These are phyloP conservation scores for Rhododendron mucronatum DNA, from an alignment of 148 eudicot species.

Conservation along the genomic window DNA sequence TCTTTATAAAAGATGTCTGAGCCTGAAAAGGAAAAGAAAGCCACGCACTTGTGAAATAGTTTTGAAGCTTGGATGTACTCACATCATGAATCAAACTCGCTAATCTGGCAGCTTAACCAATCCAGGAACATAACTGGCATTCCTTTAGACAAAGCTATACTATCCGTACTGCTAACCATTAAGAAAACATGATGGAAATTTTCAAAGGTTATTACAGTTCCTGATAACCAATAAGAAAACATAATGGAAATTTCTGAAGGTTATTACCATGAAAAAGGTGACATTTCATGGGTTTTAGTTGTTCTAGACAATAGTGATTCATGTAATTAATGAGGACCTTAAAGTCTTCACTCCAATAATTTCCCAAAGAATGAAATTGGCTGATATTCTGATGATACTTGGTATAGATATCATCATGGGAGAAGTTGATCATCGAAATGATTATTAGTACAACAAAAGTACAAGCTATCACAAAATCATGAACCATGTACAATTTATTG, in stretches of 20 bases:
- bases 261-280: not conserved
- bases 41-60: not conserved
- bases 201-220: not conserved
- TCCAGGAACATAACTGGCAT: not conserved
- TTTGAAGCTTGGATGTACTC: not conserved
- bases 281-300: not conserved
- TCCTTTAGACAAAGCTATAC: not conserved
- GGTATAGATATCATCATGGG: no score
- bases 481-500: not conserved
- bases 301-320: not conserved
- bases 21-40: constrained; percentile 14
- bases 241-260: not conserved
- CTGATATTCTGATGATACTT: no score
- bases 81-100: not conserved
- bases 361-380: not conserved
- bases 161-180: not conserved
- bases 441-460: no score
- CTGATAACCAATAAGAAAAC: not conserved
- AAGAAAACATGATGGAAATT: not conserved
- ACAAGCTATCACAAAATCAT: not conserved
- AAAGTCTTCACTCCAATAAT: not conserved
- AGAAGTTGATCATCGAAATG: no score
- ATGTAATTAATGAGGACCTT: not conserved
- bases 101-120: not conserved
- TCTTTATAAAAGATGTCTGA: constrained; percentile 20